Conservation (phyloP, 2,329 filamentous ascomycete genomes). For the Neofusicoccum laricinum region DNA sequence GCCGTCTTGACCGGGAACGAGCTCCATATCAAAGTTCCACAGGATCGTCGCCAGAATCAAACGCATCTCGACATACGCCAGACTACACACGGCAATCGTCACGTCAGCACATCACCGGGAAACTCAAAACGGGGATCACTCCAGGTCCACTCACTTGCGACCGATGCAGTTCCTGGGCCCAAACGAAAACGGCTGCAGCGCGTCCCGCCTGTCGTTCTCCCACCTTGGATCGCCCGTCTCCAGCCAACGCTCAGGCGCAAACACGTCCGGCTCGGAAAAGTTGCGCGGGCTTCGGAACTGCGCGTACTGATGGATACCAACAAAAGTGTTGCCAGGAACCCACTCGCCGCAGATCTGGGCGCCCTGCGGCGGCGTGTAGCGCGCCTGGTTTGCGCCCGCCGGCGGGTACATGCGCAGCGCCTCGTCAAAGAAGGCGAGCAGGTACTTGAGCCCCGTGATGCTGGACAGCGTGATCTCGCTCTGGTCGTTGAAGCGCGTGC, state of each 20-base stretch:
- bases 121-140: too few species aligned
- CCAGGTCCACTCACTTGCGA: constrained; percentile 29
- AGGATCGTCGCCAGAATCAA: constrained; percentile 37
- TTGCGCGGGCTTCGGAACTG: constrained; percentile 21
- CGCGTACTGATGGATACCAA: constrained; percentile 13
- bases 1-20: constrained; percentile 29
- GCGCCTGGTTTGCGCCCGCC: constrained; percentile 30
- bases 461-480: constrained; percentile 35
- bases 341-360: constrained; percentile 34
- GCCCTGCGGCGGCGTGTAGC: constrained; percentile 34
- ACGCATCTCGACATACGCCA: constrained; percentile 42
- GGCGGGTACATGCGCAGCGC: constrained; percentile 43
- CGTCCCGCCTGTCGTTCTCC: constrained; percentile 30
- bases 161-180: constrained; percentile 41
- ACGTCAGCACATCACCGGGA: too few species aligned
- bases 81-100: constrained; percentile 18
- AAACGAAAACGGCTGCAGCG: constrained; percentile 44
- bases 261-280: constrained; percentile 36
- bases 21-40: constrained; percentile 38
- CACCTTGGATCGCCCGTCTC: constrained; percentile 24
- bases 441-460: constrained; percentile 31
- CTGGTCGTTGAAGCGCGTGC: constrained; percentile 22
- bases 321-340: constrained; percentile 28
- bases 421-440: constrained; percentile 42
- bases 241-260: constrained; percentile 44